A percentile compares a stretch with the other conserved stretches of the same genome.
Conservation (phyloP, 1,284 basidiomycete genomes). For the Rhodofomes roseus region DNA sequence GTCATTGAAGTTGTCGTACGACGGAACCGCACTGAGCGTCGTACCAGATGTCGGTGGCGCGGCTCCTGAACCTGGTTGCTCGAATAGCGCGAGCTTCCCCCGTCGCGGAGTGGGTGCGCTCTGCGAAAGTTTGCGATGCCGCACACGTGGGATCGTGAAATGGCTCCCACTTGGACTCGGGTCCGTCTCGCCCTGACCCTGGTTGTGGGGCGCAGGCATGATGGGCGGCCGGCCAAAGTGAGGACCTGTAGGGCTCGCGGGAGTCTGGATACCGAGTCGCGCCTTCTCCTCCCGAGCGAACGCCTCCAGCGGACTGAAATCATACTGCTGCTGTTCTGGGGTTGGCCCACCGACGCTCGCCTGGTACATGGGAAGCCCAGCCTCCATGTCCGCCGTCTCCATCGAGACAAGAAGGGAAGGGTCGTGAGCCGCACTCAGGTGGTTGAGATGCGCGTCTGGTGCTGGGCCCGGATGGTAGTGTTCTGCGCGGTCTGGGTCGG, state of each 20-base stretch:
- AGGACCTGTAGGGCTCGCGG: constrained; percentile 21
- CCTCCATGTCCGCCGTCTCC: constrained; percentile 23
- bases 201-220: constrained; percentile 12
- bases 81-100: constrained; percentile 92
- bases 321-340: constrained; percentile 44
- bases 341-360: constrained; percentile 35
- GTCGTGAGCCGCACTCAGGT: constrained; percentile 44
- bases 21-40: constrained; percentile 31
- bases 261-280: constrained; percentile 46
- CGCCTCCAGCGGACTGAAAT: constrained; percentile 79
- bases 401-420: constrained; percentile 41
- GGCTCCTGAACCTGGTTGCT: constrained; percentile 43
- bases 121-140: constrained; percentile 83
- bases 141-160: constrained; percentile 36
- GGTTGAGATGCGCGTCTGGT: constrained; percentile 27
- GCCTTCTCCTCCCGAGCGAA: constrained; percentile 75
- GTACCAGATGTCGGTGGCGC: constrained; percentile 36
- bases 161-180: constrained; percentile 8
- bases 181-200: constrained; percentile 5
- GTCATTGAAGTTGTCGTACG: constrained; percentile 27
- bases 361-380: constrained; percentile 61
- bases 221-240: constrained; percentile 14
- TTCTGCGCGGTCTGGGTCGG: constrained; percentile 13
- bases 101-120: constrained; percentile 60
- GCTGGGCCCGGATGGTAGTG: constrained; percentile 26